A percentile compares a stretch with the other conserved stretches of the same genome.
phyloP scores from a whole-genome alignment of 2,329 filamentous ascomycete genomes.

The Colletotrichum cordylinicola region DNA sequence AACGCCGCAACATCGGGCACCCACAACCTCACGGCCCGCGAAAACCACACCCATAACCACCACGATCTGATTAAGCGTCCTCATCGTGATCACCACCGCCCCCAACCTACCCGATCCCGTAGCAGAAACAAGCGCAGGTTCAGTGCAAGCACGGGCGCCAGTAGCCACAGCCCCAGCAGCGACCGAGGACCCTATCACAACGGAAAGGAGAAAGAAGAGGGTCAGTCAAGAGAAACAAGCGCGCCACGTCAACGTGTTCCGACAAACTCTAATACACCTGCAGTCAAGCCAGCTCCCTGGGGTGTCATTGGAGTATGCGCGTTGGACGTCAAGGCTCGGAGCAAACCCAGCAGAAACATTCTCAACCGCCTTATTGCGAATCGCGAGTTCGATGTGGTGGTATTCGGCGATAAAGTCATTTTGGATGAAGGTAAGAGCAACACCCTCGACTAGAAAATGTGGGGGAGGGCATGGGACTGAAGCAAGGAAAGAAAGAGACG shows the following conservation, averaged over 20 bases:
- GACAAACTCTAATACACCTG: slow-evolving; percentile 32
- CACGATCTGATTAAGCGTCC: slow-evolving; percentile 47
- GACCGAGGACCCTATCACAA: slow-evolving; percentile 61
- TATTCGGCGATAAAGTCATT: slow-evolving; percentile 99
- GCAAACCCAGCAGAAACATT: slow-evolving; percentile 96
- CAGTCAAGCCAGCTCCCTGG: slow-evolving; percentile 62
- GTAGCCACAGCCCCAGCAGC: slow-evolving; percentile 80
- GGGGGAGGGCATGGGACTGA: background rate
- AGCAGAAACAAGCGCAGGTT: slow-evolving; percentile 77
- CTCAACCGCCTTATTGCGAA: slow-evolving; percentile 90
- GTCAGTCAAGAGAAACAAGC: slow-evolving; percentile 33
- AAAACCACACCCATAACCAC: slow-evolving; percentile 32
- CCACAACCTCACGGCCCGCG: slow-evolving; percentile 53
- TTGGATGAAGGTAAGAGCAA: slow-evolving; percentile 76
- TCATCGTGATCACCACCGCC: slow-evolving; percentile 35
- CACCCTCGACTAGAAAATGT: background rate
- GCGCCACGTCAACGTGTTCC: slow-evolving; percentile 18
- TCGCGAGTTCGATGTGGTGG: slow-evolving; percentile 92
- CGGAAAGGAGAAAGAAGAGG: slow-evolving; percentile 61
- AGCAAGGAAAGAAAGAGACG: background rate
- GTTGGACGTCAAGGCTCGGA: slow-evolving; percentile 92
- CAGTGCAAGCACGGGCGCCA: slow-evolving; percentile 82
- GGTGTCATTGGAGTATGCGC: slow-evolving; percentile 91
- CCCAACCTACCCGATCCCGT: slow-evolving; percentile 63
- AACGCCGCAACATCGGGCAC: slow-evolving; percentile 41